These are phyloP conservation scores for Penicillium salamii DNA, from an alignment of 495 filamentous ascomycete genomes.

Conservation along the genomic window DNA sequence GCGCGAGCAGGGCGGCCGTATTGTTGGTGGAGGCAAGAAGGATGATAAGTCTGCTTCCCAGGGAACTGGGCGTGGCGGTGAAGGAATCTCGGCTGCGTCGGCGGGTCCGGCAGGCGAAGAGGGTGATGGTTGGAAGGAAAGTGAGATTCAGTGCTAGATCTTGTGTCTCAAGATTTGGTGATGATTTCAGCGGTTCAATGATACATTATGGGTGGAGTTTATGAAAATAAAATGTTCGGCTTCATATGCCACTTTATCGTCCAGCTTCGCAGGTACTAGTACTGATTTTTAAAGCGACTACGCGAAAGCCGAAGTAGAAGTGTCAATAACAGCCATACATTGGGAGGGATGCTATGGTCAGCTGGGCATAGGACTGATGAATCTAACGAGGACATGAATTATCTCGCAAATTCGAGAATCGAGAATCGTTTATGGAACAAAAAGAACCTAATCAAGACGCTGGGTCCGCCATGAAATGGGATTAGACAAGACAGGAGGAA, in stretches of 20 bases:
- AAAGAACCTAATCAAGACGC: slow-evolving; percentile 21
- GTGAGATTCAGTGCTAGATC: slow-evolving; percentile 44
- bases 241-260: too few relatives aligned
- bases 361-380: neutral
- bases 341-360: neutral
- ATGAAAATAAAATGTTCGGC: too few relatives aligned
- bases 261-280: too few relatives aligned
- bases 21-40: slow-evolving; percentile 50
- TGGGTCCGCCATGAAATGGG: slow-evolving; percentile 28
- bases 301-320: too few relatives aligned
- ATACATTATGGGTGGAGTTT: slow-evolving; percentile 2
- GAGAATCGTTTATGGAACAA: slow-evolving; percentile 19
- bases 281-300: too few relatives aligned
- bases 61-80: slow-evolving; percentile 38
- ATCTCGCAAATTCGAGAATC: slow-evolving; percentile 14
- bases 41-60: slow-evolving; percentile 1
- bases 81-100: slow-evolving; percentile 41
- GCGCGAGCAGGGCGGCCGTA: slow-evolving; percentile 74
- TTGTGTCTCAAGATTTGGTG: slow-evolving; percentile 1
- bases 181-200: neutral
- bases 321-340: neutral
- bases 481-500: slow-evolving; percentile 26
- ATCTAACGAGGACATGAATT: slow-evolving; percentile 10
- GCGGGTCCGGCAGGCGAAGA: slow-evolving; percentile 37
- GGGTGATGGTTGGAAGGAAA: slow-evolving; percentile 49